phyloP scores from a whole-genome alignment of 192 early-diverging fungal genomes.

The Diversispora epigaea region DNA sequence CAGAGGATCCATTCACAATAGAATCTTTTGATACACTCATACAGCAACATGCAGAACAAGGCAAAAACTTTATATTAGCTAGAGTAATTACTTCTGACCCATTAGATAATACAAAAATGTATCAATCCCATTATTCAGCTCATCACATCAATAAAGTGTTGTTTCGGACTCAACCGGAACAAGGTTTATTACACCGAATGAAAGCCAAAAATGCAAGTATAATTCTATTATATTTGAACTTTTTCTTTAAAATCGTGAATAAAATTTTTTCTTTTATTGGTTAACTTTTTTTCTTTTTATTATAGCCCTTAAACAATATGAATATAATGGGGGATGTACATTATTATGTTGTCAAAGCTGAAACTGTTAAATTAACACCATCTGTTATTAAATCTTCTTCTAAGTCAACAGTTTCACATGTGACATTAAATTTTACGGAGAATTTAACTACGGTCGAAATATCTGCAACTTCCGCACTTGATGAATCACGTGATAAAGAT shows the following conservation, averaged over 20 bases:
- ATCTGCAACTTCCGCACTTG: not conserved
- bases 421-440: not conserved
- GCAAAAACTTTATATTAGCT: slow-evolving; percentile 70
- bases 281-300: not conserved
- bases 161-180: slow-evolving; percentile 73
- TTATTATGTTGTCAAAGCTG: slow-evolving; percentile 41
- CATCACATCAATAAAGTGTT: slow-evolving; percentile 78
- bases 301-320: slow-evolving; percentile 76
- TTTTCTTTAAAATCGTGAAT: not conserved
- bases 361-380: slow-evolving; percentile 32
- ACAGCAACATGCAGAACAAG: slow-evolving; percentile 50
- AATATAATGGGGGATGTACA: slow-evolving; percentile 70
- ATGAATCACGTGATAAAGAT: not conserved
- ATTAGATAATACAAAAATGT: slow-evolving; percentile 49
- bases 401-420: slow-evolving; percentile 31
- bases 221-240: not conserved
- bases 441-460: not conserved
- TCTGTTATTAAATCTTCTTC: slow-evolving; percentile 15
- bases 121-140: slow-evolving; percentile 69
- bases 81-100: slow-evolving; percentile 69
- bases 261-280: not conserved
- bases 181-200: slow-evolving; percentile 73
- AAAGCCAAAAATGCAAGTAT: slow-evolving; percentile 68
- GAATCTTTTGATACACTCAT: slow-evolving; percentile 64
- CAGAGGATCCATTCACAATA: slow-evolving; percentile 74